phyloP scores from a whole-genome alignment of 2,329 filamentous ascomycete species.

The Arthrobotrys pseudoclavata region DNA sequence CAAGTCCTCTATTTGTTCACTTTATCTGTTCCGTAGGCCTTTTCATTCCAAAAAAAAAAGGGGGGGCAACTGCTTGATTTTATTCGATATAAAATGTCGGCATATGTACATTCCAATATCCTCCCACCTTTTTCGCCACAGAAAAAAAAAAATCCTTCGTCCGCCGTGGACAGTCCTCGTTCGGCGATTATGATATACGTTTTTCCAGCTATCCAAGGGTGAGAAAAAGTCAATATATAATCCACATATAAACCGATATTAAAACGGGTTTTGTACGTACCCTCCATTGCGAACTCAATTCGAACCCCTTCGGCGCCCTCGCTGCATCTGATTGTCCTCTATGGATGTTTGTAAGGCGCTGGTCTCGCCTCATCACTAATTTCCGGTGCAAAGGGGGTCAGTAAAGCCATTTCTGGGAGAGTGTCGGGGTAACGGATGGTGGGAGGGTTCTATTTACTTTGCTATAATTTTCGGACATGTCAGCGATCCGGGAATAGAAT shows the following conservation, averaged over 20 bases:
- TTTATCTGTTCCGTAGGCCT: background rate
- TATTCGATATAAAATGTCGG: constrained; percentile 9
- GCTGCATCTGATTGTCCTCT: constrained; percentile 73
- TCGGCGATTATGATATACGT: constrained; percentile 65
- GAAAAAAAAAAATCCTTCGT: background rate
- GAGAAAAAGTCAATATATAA: constrained; percentile 10
- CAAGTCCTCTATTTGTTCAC: constrained; percentile 5
- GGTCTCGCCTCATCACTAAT: constrained; percentile 76
- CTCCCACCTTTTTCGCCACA: background rate
- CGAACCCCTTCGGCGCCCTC: constrained; percentile 73
- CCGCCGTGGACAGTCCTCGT: background rate
- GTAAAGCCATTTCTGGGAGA: background rate
- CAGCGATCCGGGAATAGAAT: background rate
- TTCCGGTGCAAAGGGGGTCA: constrained; percentile 7
- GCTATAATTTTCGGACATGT: constrained; percentile 64
- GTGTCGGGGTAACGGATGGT: background rate
- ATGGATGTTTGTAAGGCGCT: constrained; percentile 73
- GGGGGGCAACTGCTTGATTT: background rate
- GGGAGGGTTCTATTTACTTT: constrained; percentile 5
- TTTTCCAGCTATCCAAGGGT: constrained; percentile 69
- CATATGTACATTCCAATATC: constrained; percentile 34
- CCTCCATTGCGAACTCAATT: constrained; percentile 76
- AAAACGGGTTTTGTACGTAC: constrained; percentile 66
- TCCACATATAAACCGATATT: background rate
- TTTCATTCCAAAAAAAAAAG: background rate